Base-by-base conservation (phyloP, 768 basidiomycete genomes). In the Ramaria rubella region DNA sequence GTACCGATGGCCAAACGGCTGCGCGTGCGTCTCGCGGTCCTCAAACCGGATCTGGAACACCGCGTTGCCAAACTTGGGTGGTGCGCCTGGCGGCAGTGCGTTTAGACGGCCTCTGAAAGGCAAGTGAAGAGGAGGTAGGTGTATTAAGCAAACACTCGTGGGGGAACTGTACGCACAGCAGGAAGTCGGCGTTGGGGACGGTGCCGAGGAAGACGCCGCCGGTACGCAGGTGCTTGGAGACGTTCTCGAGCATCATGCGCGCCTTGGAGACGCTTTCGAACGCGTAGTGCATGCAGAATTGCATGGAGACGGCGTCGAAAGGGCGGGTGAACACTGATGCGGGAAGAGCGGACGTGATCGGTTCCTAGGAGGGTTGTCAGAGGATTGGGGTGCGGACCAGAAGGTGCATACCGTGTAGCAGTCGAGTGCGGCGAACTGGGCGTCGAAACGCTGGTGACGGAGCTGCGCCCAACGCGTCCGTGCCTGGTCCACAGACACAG, bases 211-310 rank as follows among this genome's bases (percentile, higher is more conserved):
- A 96, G n/a, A 86, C 72, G 4, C 96, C 96, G 24, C 94, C 95
- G 26, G 78, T 75, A 29, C 88, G 76, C 44, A 99, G 75, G 77
- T 86, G 85, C 45, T 78, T 72, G 56, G 83, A 81, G 29, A 94
- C 94, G 67, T 99, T 99, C 34, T 83, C 79, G 30, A 99, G 81
- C 96, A 99, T 96, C 68, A 83, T 86, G 30, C 90, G 80, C 24
- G 85, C 89, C 67, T 96, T 96, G 58, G 80, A 75, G 29, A 83
- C 80, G n/a, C 80, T 87, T 69, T 98, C 94, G 68, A 99, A 98
- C 7, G 96, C 96, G 66, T 99, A 98, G 69, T 99, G 96, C 90
- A 99, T 97, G 71, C 96, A 98, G 69, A 99, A 99, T 68, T 99
- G 96, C 92, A 97, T 91, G 2, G 92, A 90, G 5, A 98, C 93